Percentiles rank a stretch among this genome's conserved stretches.
Conservation (phyloP, 2,329 filamentous ascomycete genomes). For the Ceratocystis harringtonii region DNA sequence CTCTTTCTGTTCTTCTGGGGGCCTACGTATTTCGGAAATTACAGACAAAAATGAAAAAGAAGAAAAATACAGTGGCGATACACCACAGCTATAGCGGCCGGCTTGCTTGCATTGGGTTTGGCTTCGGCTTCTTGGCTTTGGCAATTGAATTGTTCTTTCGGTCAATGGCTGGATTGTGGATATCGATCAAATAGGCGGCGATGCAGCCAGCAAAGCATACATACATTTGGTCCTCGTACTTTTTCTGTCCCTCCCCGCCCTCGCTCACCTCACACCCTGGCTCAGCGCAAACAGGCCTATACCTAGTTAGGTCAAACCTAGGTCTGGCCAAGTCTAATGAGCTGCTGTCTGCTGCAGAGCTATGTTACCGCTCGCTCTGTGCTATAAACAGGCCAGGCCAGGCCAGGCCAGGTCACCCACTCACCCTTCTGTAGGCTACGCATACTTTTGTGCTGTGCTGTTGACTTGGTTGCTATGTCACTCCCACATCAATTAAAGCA, state of each 20-base stretch:
- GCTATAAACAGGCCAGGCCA: not conserved
- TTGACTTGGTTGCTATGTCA: constrained; percentile 2
- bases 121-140: not conserved
- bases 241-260: constrained; percentile 12
- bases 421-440: not conserved
- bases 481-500: constrained; percentile 4
- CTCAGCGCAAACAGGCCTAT: constrained; percentile 10
- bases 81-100: too few relatives aligned
- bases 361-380: not conserved
- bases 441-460: not conserved
- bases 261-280: not conserved
- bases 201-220: constrained; percentile 5
- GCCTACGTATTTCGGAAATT: not conserved
- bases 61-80: not conserved
- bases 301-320: constrained; percentile 9
- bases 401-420: not conserved
- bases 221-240: constrained; percentile 7
- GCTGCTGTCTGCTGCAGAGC: not conserved
- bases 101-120: not conserved
- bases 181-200: constrained; percentile 1
- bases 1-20: not conserved
- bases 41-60: not conserved
- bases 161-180: constrained; percentile 6
- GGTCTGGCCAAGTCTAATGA: constrained; percentile 1
- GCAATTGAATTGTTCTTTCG: constrained; percentile 4